Evolutionary conservation across 768 basidiomycete genomes (phyloP), one percentile per base, ranked within the genome.

Genomic region (Phanerochaete sordida): DNA sequence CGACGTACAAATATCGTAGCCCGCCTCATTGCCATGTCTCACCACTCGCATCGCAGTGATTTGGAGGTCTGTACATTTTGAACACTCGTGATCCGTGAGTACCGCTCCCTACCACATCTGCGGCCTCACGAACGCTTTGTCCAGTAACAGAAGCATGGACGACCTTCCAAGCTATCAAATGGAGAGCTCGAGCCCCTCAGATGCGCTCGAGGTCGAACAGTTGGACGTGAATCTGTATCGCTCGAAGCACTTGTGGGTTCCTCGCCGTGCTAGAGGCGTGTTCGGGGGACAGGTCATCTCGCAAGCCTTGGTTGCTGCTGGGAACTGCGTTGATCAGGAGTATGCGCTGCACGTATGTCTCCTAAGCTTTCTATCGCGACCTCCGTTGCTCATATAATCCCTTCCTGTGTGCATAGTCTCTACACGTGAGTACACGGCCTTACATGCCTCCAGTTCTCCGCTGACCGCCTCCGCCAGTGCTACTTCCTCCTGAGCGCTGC

Each of bases 261-360:
- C 89, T 0, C 63, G 71, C 8, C 73, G 77, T 19, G 80, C 82
- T 16, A 79, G 92, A 50, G 91, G 91, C 16, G 91, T 91, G 15
- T 94, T 91, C 66, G 92, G 93, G 61, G 92, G 92, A 3, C 91
- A 93, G 72, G 92, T 94, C 59, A 92, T 95, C 64, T 91, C 89
- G 37, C 92, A 94, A 68, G 93, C 91, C 4, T 75, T 94, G 28
- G 87, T 91, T 13, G 82, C 90, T 2, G 92, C 92, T 1, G 91
- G 90, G 15, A 87, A 85, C 61, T 84, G 85, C 55, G 89, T 94
- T 0, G 76, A 84, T 46, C 77, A 84, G 12, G 78, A 74, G 16
- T 91, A 81, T 70, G 81, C 80, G 26, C 73, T 92, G 30, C 90
- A 94, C 75, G 91, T 92, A 68, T 77, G 91, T 73, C 24, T 15